Evolutionary conservation across 2,329 filamentous ascomycete genomes (phyloP), one percentile per base, ranked within the genome.

Genomic region (Paraconiothyrium sp.): DNA sequence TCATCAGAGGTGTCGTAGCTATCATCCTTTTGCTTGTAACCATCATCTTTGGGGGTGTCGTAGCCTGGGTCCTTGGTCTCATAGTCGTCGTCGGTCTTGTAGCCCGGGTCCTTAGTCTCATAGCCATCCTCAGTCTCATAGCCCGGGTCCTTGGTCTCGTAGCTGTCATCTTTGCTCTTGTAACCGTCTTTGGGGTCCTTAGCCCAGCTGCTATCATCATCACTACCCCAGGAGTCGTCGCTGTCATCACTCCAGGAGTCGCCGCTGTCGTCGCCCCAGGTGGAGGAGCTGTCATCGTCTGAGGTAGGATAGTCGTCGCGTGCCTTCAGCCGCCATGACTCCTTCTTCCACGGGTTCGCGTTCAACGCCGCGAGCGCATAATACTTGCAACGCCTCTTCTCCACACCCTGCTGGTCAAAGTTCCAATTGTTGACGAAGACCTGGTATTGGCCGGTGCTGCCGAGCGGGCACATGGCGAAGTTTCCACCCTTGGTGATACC

Each of bases 371-470:
- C 65, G 39, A 67, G 59, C 4, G 10, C 32, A 55, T 61, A 64
- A 57, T 57, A 60, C 41, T 22, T 54, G 50, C 55, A 55, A 8
- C 10, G 9, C 32, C 24, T 41, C 24, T 49, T 58, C 13, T 54
- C n/a, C 9, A 49, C 39, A 9, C 49, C 55, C 9, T 51, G 46
- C n/a, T 58, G 52, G 5, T 67, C 61, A 39, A 69, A 73, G 58
- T 74, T 74, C 14, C 55, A 56, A 50, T 60, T 58, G 64, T 68
- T 70, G 65, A 74, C 66, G 61, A 69, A 75, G 27, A 76, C 63
- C 57, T 74, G 66, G 66, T 65, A 75, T 47, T 74, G 67, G 24
- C 68, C 67, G 20, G 70, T 73, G 34, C 46, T 50, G 10, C 67
- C 65, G 24, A 67, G 50, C 20, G 65, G 64, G 62, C 71, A 75